Evolutionary conservation across 306 rosid species (phyloP), one percentile per base, ranked within the genome.

Genomic region (Citrullus mucosospermus): DNA sequence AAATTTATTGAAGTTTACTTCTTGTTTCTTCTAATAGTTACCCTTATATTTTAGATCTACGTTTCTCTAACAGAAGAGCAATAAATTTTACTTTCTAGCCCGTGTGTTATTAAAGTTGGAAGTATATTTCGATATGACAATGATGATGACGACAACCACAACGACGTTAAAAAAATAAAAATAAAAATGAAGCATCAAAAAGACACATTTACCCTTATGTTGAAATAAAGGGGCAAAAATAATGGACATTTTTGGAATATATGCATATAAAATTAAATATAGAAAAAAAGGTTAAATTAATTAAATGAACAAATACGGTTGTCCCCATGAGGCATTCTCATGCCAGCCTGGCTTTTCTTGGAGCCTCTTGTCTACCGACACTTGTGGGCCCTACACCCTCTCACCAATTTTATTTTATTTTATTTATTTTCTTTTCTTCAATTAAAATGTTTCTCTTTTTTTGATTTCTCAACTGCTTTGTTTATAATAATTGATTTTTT

Each of bases 301-400:
- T 75, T 34, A 20, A 54, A 73, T 20, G 6, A 20, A 53, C 48
- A 75, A 20, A 58, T 55, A 58, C 69, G 69, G 79, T 76, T 58
- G 68, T 20, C 55, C 65, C 62, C 18, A 60, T 25, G 57, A 58
- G 25, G 38, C 70, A 44, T 44, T 69, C 79, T 36, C 66, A 2
- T 36, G 61, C 71, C 80, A 77, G 80, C 0, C 80, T 77, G 80
- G 67, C 80, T 7, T 34, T n/a, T 38, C 56, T 56, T 75, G 62
- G 78, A 38, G 32, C 28, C 46, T 75, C 51, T 55, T 43, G 18
- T 60, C 69, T 60, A 60, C 80, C 80, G 80, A 77, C 80, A 77
- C 80, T 43, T 13, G 18, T 16, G 70, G 80, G 80, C 55, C 80
- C 80, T n/a, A 6, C 68, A 22, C 80, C 54, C 14, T 59, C 51